These are phyloP conservation scores for Fomes fomentarius DNA, from an alignment of 1,284 basidiomycete species.

Conservation along the genomic window DNA sequence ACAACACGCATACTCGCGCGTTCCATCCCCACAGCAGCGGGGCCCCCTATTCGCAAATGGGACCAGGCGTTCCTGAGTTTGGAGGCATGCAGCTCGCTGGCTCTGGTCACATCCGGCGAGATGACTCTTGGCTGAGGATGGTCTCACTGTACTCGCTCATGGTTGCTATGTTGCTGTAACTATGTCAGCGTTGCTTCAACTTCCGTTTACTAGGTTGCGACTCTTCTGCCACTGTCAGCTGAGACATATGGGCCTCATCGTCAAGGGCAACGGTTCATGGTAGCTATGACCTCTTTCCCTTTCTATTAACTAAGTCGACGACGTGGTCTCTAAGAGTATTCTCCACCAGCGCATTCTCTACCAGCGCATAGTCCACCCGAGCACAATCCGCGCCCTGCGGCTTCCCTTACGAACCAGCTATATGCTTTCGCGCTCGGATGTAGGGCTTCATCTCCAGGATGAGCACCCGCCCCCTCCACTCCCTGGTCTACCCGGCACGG, in stretches of 20 bases:
- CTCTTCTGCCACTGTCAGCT: no score
- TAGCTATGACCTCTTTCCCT: slow-evolving; percentile 31
- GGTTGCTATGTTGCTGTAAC: slow-evolving; percentile 13
- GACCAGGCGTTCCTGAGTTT: slow-evolving; percentile 9
- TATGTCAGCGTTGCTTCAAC: no score
- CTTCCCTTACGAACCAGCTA: slow-evolving; percentile 34
- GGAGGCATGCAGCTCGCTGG: slow-evolving; percentile 17
- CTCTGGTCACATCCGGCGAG: neutral
- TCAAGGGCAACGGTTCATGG: slow-evolving; percentile 29
- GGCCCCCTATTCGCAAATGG: slow-evolving; percentile 11
- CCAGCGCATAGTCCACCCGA: slow-evolving; percentile 31
- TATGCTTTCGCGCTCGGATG: slow-evolving; percentile 25
- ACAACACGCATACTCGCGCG: neutral
- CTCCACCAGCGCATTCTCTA: slow-evolving; percentile 32
- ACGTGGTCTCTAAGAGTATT: slow-evolving; percentile 21
- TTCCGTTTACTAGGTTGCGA: no score
- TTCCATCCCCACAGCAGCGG: neutral
- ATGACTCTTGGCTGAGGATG: neutral
- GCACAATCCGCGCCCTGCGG: slow-evolving; percentile 30
- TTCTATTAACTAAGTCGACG: slow-evolving; percentile 27
- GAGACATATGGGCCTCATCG: no score
- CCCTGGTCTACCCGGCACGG: slow-evolving; percentile 32
- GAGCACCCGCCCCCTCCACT: slow-evolving; percentile 29
- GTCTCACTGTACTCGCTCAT: slow-evolving; percentile 6
- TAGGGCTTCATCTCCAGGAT: slow-evolving; percentile 29